A percentile compares a stretch with the other conserved stretches of the same genome.
phyloP scores from a whole-genome alignment of 1,139 yeast species.

The Geotrichum citri-aurantii region DNA sequence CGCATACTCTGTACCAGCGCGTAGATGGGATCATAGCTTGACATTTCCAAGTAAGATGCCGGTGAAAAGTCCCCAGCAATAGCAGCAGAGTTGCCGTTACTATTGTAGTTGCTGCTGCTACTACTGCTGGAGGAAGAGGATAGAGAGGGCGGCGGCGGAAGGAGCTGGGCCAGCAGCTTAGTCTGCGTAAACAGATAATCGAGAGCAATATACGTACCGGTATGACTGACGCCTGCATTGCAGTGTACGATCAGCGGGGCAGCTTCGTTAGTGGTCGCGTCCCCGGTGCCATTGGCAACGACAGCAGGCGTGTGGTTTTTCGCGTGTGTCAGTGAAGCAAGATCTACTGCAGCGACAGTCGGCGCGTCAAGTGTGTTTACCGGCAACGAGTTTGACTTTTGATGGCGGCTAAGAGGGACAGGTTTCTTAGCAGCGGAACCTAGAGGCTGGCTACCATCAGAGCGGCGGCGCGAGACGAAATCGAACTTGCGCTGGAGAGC shows the following conservation, averaged over 20 bases:
- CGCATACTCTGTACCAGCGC: constrained; percentile 45
- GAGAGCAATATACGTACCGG: constrained; percentile 70
- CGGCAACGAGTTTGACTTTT: constrained; percentile 27
- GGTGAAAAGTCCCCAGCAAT: constrained; percentile 7
- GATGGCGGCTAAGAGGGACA: constrained; percentile 34
- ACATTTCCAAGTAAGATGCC: background rate
- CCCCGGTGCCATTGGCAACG: background rate
- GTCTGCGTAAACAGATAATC: constrained; percentile 44
- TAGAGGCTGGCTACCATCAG: constrained; percentile 31
- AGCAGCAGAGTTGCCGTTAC: constrained; percentile 11
- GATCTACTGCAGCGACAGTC: background rate
- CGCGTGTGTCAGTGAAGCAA: background rate
- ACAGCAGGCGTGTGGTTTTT: background rate
- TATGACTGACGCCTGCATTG: constrained; percentile 81
- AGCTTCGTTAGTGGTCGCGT: background rate
- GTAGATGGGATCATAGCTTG: constrained; percentile 29
- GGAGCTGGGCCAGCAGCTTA: constrained; percentile 8
- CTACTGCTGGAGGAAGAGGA: background rate
- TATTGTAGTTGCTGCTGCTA: background rate
- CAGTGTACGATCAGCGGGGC: constrained; percentile 58
- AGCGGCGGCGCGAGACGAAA: constrained; percentile 10
- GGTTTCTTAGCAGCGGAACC: constrained; percentile 40
- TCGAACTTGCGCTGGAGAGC: constrained; percentile 1
- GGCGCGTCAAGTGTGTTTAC: constrained; percentile 28
- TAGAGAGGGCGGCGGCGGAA: background rate